Percentiles rank a stretch among this genome's conserved stretches.
These are phyloP conservation scores for Aspergillus vadensis DNA, from an alignment of 2,329 filamentous ascomycete genomes.

Conservation along the genomic window DNA sequence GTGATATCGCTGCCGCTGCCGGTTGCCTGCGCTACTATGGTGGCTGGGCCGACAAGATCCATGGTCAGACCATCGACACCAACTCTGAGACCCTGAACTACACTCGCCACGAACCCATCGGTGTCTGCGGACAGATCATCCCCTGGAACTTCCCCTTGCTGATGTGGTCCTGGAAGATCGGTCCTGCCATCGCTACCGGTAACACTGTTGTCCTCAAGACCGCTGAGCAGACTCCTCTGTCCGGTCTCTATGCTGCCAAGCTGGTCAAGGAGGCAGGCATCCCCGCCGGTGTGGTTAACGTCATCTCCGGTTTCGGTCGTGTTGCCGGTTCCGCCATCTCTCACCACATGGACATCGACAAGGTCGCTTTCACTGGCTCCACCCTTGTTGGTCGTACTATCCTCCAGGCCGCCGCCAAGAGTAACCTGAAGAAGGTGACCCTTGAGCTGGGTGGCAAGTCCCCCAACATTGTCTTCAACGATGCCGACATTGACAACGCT, in stretches of 20 bases:
- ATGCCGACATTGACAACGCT: constrained; percentile 31
- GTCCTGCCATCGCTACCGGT: constrained; percentile 65
- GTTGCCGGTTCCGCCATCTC: constrained; percentile 70
- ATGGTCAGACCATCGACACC: constrained; percentile 84
- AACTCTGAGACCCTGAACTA: constrained; percentile 79
- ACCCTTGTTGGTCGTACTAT: constrained; percentile 62
- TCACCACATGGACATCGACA: constrained; percentile 65
- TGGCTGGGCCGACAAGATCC: constrained; percentile 94
- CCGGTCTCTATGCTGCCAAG: constrained; percentile 61
- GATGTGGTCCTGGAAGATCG: constrained; percentile 85
- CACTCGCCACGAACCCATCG: constrained; percentile 75
- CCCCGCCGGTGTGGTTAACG: constrained; percentile 63
- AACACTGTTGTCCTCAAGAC: constrained; percentile 66
- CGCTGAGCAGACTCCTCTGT: constrained; percentile 67
- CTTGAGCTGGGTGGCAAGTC: constrained; percentile 42
- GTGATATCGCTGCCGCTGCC: constrained; percentile 69
- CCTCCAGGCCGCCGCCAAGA: constrained; percentile 63
- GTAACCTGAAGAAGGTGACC: constrained; percentile 67
- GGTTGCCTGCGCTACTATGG: constrained; percentile 82
- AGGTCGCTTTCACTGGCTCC: constrained; percentile 65
- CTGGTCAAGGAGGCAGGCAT: constrained; percentile 63
- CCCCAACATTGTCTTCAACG: constrained; percentile 30
- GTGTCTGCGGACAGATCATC: constrained; percentile 86
- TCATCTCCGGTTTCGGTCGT: constrained; percentile 75
- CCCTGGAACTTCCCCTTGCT: constrained; percentile 86